Conservation (phyloP, 441 rosid genomes). For the Cnidoscolus chayamansa region DNA sequence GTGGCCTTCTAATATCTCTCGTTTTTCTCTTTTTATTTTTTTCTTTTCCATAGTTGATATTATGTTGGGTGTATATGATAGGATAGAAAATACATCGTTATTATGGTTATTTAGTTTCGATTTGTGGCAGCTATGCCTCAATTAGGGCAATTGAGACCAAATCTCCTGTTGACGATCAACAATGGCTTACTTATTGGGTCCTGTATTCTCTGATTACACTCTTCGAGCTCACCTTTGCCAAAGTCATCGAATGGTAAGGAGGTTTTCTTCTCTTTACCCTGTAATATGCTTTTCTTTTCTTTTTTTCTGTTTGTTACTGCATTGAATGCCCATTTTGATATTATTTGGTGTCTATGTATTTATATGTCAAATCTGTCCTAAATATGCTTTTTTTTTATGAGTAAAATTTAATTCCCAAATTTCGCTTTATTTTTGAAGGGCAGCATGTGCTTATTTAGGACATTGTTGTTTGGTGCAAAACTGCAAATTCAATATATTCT, state of each 20-base stretch:
- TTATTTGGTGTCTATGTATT: neutral
- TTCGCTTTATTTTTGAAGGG: neutral
- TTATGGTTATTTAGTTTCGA: neutral
- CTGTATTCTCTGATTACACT: constrained; percentile 82
- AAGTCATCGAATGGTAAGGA: constrained; percentile 75
- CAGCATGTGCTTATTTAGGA: neutral
- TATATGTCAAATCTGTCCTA: neutral
- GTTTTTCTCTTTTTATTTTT: neutral
- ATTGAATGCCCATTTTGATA: neutral
- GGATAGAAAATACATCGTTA: neutral
- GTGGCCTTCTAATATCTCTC: constrained; percentile 21
- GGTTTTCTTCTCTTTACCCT: neutral
- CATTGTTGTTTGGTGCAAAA: neutral
- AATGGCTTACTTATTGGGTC: constrained; percentile 97
- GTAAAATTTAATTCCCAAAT: neutral
- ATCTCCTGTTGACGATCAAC: constrained; percentile 78
- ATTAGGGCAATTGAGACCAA: constrained; percentile 84
- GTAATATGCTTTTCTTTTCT: neutral
- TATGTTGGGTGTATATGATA: neutral
- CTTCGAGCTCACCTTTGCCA: constrained; percentile 83
- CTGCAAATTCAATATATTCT: neutral
- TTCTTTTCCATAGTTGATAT: neutral
- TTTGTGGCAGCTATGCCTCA: constrained; percentile 64
- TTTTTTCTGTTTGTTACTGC: neutral
- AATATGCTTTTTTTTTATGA: neutral